These are phyloP conservation scores for Coemansia sp. DNA, from an alignment of 192 early-diverging fungal genomes.

Conservation along the genomic window DNA sequence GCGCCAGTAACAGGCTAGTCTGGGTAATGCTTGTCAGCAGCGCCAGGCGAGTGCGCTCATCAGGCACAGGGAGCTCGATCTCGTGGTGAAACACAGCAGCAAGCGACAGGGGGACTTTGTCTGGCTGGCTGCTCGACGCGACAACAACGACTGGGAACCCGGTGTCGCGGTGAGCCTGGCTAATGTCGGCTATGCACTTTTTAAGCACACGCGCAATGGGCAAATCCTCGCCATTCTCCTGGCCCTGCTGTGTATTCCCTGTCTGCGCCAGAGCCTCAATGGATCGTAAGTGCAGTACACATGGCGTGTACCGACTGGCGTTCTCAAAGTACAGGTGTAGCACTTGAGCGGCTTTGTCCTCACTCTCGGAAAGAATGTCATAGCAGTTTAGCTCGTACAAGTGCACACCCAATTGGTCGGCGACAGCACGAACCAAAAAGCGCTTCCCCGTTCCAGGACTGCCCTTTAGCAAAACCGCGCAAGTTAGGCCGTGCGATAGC, in stretches of 20 bases:
- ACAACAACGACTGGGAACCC: slow-evolving; percentile 74
- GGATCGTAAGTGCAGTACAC: slow-evolving; percentile 74
- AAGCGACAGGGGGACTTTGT: slow-evolving; percentile 75
- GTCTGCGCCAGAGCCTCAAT: slow-evolving; percentile 74
- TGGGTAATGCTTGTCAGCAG: slow-evolving; percentile 62
- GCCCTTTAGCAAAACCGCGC: slow-evolving; percentile 74
- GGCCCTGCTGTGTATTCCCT: slow-evolving; percentile 26
- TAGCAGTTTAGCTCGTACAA: slow-evolving; percentile 76
- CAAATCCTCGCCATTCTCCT: slow-evolving; percentile 34
- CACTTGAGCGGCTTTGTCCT: slow-evolving; percentile 72
- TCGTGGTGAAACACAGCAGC: slow-evolving; percentile 78
- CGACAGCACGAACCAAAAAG: slow-evolving; percentile 61
- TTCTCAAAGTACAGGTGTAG: slow-evolving; percentile 77
- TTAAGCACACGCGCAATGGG: slow-evolving; percentile 46
- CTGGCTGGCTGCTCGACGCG: slow-evolving; percentile 73
- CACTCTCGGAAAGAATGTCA: slow-evolving; percentile 75
- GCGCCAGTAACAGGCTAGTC: slow-evolving; percentile 56
- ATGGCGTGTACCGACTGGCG: slow-evolving; percentile 72
- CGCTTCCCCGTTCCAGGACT: slow-evolving; percentile 82
- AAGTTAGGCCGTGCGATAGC: slow-evolving; percentile 61
- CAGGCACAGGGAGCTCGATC: slow-evolving; percentile 69
- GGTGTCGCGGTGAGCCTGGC: slow-evolving; percentile 36
- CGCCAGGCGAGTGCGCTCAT: slow-evolving; percentile 61
- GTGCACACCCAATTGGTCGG: slow-evolving; percentile 73
- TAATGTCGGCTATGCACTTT: slow-evolving; percentile 25